Evolutionary conservation across 257 asterid species (phyloP), one percentile per base, ranked within the genome.

Genomic region (Jaltomata sinuosa): DNA sequence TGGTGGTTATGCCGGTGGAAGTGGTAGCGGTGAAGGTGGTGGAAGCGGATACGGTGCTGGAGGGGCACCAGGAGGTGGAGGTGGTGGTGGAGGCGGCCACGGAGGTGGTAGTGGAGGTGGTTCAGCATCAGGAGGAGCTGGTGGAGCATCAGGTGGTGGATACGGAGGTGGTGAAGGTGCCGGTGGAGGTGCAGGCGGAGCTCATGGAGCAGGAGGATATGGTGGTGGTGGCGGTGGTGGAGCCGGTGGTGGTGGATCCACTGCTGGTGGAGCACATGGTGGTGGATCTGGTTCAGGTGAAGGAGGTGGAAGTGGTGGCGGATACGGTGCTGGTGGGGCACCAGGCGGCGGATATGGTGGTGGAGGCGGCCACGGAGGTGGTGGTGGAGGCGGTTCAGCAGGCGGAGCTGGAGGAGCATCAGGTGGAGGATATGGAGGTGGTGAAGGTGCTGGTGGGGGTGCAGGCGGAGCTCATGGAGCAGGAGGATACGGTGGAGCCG

Each of bases 331-430:
- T 29, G 85, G 83, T 14, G 85, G 85, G 38, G 31, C 65, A 57
- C 82, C 72, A 0, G 83, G 52, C 11, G 90, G 85, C 9, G 90
- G 83, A 18, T 77, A 80, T 50, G 93, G 90, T 10, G 90, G 6
- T 36, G 83, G 81, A 5, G 93, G 86, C 3, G 89, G 79, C 4
- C 83, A 83, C 1, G 91, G 81, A 72, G 36, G 80, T 40, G 80
- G 80, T 1, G 95, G 94, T 0, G 97, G 93, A 5, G 94, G 92
- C 1, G 96, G 90, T 3, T 88, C 77, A 67, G 90, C 87, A 18
- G 45, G 81, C 6, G 91, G 91, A 12, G 89, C 87, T 5, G 91
- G 93, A 0, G 90, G 88, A 7, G 89, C 87, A 3, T 87, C 86
- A 2, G 91, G 92, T 0, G 78, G 87, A 5, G 90, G 88, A 7